Conservation (phyloP, 345 rosid genomes). For the Microthlaspi erraticum region DNA sequence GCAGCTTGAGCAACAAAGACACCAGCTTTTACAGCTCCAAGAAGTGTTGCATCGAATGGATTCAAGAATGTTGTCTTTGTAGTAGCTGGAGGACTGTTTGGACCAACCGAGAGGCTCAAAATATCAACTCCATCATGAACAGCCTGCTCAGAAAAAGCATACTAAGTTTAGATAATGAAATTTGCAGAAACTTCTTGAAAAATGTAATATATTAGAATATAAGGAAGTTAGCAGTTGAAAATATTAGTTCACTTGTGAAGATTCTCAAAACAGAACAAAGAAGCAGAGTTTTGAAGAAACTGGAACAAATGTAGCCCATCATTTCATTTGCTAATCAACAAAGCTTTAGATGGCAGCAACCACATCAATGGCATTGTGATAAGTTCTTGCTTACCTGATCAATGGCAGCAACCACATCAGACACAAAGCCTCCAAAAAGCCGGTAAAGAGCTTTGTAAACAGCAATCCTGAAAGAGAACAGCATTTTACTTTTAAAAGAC, state of each 20-base stretch:
- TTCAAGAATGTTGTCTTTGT: constrained; percentile 87
- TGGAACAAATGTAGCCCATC: constrained; percentile 1
- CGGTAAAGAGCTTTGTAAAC: constrained; percentile 96
- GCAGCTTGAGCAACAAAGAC: constrained; percentile 98
- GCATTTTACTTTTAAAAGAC: constrained; percentile 10
- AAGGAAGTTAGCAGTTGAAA: neutral
- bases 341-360: constrained; percentile 86
- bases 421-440: constrained; percentile 94
- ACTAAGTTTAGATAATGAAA: constrained; percentile 1
- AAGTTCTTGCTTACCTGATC: constrained; percentile 67
- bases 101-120: constrained; percentile 93
- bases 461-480: constrained; percentile 66
- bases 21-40: constrained; percentile 96
- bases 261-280: constrained; percentile 29
- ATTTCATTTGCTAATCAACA: neutral
- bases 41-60: constrained; percentile 96
- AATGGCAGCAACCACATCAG: constrained; percentile 99
- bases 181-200: neutral
- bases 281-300: neutral
- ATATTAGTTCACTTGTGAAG: neutral
- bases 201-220: constrained; percentile 2
- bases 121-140: constrained; percentile 99
- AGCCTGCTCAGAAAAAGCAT: constrained; percentile 65
- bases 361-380: constrained; percentile 63
- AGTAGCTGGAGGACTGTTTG: constrained; percentile 91